Evolutionary conservation across 352 stramenopile genomes (phyloP), one percentile per base, ranked within the genome.

Genomic region (Globisporangium nagaii): DNA sequence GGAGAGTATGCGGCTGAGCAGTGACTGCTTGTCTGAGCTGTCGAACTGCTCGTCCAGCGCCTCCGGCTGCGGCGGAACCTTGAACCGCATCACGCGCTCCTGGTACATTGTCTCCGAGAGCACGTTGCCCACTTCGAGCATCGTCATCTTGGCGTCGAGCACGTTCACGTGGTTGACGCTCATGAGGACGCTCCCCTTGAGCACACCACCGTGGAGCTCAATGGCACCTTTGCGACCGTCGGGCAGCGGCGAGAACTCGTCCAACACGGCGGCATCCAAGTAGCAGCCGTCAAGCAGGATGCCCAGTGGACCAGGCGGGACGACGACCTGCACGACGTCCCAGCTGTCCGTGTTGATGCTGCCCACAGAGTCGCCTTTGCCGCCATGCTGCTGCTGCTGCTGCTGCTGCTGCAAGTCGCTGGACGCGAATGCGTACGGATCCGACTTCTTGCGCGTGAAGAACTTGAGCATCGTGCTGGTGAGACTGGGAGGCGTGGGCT

Each of bases 141-240:
- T 62, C 35, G 64, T 56, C 39, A 84, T 50, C 25, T 70, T 59
- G 17, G 57, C 49, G 0, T 59, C 40, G 3, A 79, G 42, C 4
- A 90, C 70, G 25, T 91, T 62, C 41, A 66, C 54, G 15, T 82
- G 66, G 45, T 93, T 91, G n/a, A 93, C 65, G 3, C 56, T 63
- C 11, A 84, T 58, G 22, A 93, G 63, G 9, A 90, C 60, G 34
- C 66, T 79, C 11, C 80, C 78, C 0, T 59, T 19, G 0, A 58
- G 17, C 2, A 91, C 66, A 2, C 62, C 63, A 0, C 76, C 73
- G 39, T 75, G 71, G 9, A 60, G 17, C 41, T 91, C 78, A 17
- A 91, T 57, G 1, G 65, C 55, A 17, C 80, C 83, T 25, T 68
- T 71, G 13, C n/a, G 22, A 17, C 65, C 64, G 7, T 53, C 60